phyloP scores from a whole-genome alignment of 768 basidiomycete genomes.

The Sistotremastrum suecicum region DNA sequence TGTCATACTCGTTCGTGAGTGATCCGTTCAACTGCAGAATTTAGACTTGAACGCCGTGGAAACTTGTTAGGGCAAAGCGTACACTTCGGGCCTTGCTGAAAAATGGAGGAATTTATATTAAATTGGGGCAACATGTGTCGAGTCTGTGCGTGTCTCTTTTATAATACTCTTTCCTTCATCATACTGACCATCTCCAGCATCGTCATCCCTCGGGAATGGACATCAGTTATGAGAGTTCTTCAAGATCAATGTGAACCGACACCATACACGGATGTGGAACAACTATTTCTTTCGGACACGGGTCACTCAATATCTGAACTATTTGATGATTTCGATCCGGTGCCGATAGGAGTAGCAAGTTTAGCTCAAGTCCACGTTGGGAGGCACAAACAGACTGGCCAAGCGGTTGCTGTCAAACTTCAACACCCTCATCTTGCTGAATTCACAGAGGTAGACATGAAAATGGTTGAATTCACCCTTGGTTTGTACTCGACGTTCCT shows the following conservation, averaged over 20 bases:
- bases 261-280: conserved; percentile 59
- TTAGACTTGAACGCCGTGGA: neutral
- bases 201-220: conserved; percentile 55
- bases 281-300: conserved; percentile 68
- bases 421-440: conserved; percentile 92
- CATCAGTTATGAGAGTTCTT: conserved; percentile 38
- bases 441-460: conserved; percentile 84
- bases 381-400: conserved; percentile 52
- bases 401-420: conserved; percentile 78
- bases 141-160: conserved; percentile 26
- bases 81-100: neutral
- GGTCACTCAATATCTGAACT: conserved; percentile 55
- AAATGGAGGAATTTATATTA: conserved; percentile 62
- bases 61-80: neutral
- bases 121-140: conserved; percentile 82
- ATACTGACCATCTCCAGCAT: conserved; percentile 18
- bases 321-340: conserved; percentile 75
- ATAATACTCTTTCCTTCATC: conserved; percentile 10
- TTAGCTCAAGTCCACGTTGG: conserved; percentile 92
- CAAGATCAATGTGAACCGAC: conserved; percentile 95
- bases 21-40: conserved; percentile 28
- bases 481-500: conserved; percentile 23
- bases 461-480: conserved; percentile 63
- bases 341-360: conserved; percentile 90
- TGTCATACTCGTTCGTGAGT: conserved; percentile 87